Evolutionary conservation across 1,284 basidiomycete species (phyloP).

Genomic region (Rhodotorula sp.): DNA sequence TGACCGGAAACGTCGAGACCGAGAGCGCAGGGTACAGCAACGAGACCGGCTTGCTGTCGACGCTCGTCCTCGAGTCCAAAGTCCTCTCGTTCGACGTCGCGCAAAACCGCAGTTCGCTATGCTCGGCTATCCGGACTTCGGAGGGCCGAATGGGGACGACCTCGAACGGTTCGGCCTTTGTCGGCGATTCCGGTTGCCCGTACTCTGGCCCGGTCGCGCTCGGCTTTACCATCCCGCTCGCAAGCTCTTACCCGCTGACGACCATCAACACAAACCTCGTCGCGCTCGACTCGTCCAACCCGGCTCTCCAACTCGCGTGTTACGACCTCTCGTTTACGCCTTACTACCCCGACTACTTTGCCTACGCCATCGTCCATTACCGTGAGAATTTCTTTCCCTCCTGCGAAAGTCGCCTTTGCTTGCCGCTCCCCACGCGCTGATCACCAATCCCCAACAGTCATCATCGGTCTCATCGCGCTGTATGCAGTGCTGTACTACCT

Average conservation of each 20-base stretch:
- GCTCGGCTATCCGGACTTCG: constrained; percentile 68
- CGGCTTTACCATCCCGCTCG: constrained; percentile 70
- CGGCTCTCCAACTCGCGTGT: constrained; percentile 70
- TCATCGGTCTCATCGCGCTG: constrained; percentile 60
- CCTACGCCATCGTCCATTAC: constrained; percentile 74
- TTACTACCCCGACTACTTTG: constrained; percentile 63
- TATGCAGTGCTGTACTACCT: constrained; percentile 78
- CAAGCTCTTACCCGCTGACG: constrained; percentile 67
- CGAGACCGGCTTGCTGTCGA: constrained; percentile 37
- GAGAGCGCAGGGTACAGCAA: constrained; percentile 40
- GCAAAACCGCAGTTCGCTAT: constrained; percentile 69
- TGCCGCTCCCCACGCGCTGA: no score
- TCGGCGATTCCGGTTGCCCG: constrained; percentile 39
- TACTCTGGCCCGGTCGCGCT: constrained; percentile 60
- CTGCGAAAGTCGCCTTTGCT: no score
- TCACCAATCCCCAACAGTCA: constrained; percentile 54
- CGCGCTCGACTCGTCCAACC: constrained; percentile 74
- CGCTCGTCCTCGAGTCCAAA: constrained; percentile 53
- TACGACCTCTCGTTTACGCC: constrained; percentile 76
- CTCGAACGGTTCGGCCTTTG: constrained; percentile 31
- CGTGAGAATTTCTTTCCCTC: constrained; percentile 5
- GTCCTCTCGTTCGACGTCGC: constrained; percentile 73
- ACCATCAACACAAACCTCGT: constrained; percentile 80
- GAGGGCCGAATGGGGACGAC: constrained; percentile 24
- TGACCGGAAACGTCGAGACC: constrained; percentile 29